These are phyloP conservation scores for Cyclanthera cordifolia DNA, from an alignment of 306 rosid genomes.

Conservation along the genomic window DNA sequence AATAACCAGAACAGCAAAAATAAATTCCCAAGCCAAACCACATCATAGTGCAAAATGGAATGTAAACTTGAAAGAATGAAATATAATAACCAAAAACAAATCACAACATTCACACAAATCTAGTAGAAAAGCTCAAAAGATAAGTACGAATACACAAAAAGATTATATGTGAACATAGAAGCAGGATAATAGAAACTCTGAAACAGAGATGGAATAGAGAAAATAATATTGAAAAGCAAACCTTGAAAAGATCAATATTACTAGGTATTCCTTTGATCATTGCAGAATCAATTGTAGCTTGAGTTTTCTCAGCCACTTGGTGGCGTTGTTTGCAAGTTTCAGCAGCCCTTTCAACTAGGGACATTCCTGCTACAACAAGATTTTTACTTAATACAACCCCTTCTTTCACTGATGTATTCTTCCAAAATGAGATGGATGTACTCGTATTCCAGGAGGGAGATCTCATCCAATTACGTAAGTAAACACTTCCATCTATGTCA, in stretches of 20 bases:
- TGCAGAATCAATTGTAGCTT: constrained; percentile 94
- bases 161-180: neutral
- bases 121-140: neutral
- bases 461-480: constrained; percentile 76
- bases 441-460: constrained; percentile 74
- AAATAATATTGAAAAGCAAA: constrained; percentile 22
- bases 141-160: neutral
- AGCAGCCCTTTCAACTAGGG: constrained; percentile 71
- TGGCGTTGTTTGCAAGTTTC: constrained; percentile 41
- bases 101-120: neutral
- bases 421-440: constrained; percentile 66
- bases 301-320: constrained; percentile 67
- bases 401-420: constrained; percentile 42
- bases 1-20: neutral
- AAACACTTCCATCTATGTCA: constrained; percentile 87
- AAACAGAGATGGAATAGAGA: constrained; percentile 11
- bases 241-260: constrained; percentile 96
- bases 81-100: neutral
- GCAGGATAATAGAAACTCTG: constrained; percentile 1
- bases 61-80: neutral
- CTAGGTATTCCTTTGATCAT: constrained; percentile 86
- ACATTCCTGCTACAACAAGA: constrained; percentile 59
- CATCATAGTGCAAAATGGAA: neutral
- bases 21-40: neutral
- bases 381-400: constrained; percentile 77